Percentiles rank a stretch among this genome's conserved stretches.
phyloP scores from a whole-genome alignment of 768 basidiomycete species.

The Gymnopilus dilepis region DNA sequence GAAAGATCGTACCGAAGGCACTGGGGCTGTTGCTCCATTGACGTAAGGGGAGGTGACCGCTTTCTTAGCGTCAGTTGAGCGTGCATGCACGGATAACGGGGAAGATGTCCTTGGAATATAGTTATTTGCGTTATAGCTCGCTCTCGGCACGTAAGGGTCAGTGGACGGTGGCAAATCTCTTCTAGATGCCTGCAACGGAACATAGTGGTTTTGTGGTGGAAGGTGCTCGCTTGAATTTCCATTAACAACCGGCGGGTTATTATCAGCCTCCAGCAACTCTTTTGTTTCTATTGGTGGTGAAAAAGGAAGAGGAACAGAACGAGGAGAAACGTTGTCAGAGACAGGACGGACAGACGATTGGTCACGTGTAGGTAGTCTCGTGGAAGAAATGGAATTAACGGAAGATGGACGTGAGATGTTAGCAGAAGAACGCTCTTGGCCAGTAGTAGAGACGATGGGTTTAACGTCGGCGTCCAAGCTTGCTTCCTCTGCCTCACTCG shows the following conservation, averaged over 20 bases:
- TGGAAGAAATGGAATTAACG: not conserved
- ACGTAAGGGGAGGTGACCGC: slow-evolving; percentile 10
- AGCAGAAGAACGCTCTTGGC: not conserved
- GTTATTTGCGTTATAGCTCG: slow-evolving; percentile 22
- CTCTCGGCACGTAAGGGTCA: slow-evolving; percentile 44
- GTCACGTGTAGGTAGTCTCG: not conserved
- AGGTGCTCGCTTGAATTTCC: not conserved
- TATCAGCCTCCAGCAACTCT: slow-evolving; percentile 8
- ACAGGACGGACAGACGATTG: not conserved
- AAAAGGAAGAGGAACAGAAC: slow-evolving; percentile 27
- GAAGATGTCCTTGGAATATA: slow-evolving; percentile 39
- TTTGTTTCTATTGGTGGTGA: slow-evolving; percentile 22
- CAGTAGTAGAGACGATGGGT: not conserved
- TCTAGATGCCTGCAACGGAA: slow-evolving; percentile 13
- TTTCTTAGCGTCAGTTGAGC: slow-evolving; percentile 26
- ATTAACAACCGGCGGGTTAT: not conserved
- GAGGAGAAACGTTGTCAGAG: slow-evolving; percentile 20
- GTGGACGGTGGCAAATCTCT: slow-evolving; percentile 15
- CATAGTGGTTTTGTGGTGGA: slow-evolving; percentile 21
- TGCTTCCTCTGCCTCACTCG: not conserved
- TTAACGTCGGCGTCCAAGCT: not conserved
- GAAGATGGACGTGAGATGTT: not conserved
- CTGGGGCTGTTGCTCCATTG: slow-evolving; percentile 12
- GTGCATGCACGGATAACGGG: slow-evolving; percentile 35
- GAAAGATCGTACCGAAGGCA: slow-evolving; percentile 6